phyloP scores from a whole-genome alignment of 208 protist genomes.

The Wallacemonas sp. region DNA sequence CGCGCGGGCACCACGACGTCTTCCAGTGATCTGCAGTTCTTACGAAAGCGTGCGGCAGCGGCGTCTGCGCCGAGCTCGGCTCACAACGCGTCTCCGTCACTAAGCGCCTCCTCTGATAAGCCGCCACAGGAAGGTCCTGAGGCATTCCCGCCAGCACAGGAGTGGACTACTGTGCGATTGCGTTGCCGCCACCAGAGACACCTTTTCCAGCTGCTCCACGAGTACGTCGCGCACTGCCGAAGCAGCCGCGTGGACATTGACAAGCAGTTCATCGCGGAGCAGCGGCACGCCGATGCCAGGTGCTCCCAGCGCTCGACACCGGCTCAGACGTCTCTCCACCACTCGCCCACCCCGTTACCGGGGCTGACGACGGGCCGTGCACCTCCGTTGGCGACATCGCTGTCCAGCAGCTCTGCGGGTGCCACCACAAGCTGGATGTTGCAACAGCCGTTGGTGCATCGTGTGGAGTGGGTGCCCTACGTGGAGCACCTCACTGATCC shows the following conservation, averaged over 20 bases:
- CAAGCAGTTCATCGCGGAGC: background rate
- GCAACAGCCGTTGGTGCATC: background rate
- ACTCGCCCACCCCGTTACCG: background rate
- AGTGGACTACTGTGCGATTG: background rate
- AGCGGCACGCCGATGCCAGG: slow-evolving; percentile 2
- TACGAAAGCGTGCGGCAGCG: background rate
- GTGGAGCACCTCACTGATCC: slow-evolving; percentile 30
- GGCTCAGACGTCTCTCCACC: background rate
- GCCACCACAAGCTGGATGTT: slow-evolving; percentile 1
- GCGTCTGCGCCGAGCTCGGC: background rate
- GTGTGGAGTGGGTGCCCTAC: slow-evolving; percentile 32
- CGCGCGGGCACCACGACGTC: background rate
- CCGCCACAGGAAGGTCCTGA: too few species aligned
- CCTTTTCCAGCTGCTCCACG: slow-evolving; percentile 8
- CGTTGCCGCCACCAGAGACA: slow-evolving; percentile 6
- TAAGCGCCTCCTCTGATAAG: background rate
- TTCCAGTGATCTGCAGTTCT: background rate
- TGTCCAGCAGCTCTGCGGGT: background rate
- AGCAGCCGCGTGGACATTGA: slow-evolving; percentile 1
- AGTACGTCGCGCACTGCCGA: slow-evolving; percentile 1
- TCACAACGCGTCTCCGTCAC: background rate
- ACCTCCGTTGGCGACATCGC: background rate
- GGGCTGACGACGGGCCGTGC: background rate
- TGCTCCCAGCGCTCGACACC: background rate
- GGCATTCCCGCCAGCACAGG: background rate